Conservation (phyloP, 2,329 filamentous ascomycete genomes). For the Ophiobolus disseminans region DNA sequence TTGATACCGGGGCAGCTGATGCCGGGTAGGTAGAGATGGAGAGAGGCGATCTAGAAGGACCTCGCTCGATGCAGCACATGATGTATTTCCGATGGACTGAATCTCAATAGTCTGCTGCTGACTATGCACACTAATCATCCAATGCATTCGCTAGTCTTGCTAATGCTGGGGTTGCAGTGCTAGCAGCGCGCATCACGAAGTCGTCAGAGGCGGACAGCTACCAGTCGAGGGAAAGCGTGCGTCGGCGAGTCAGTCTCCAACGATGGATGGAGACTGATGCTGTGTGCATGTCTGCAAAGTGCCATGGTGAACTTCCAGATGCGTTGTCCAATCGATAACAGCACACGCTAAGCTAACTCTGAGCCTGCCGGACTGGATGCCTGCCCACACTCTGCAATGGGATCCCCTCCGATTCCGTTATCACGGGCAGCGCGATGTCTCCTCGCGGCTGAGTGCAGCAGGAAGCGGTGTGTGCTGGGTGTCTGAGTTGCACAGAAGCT, state of each 20-base stretch:
- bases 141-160: not conserved
- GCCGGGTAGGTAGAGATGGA: not conserved
- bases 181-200: not conserved
- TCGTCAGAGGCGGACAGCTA: slow-evolving; percentile 16
- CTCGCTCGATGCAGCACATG: slow-evolving; percentile 4
- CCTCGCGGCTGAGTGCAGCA: slow-evolving; percentile 28
- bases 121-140: slow-evolving; percentile 15
- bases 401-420: slow-evolving; percentile 21
- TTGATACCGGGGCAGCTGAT: too few relatives aligned
- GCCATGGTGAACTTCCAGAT: slow-evolving; percentile 19
- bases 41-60: not conserved
- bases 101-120: slow-evolving; percentile 30
- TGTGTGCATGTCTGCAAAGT: too few relatives aligned
- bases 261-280: too few relatives aligned
- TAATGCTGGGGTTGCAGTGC: not conserved
- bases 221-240: too few relatives aligned
- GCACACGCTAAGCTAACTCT: slow-evolving; percentile 25
- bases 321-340: slow-evolving; percentile 31
- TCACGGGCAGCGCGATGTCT: slow-evolving; percentile 23
- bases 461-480: slow-evolving; percentile 40
- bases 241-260: too few relatives aligned
- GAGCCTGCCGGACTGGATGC: slow-evolving; percentile 24
- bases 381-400: not conserved
- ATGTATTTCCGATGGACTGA: too few relatives aligned
- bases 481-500: slow-evolving; percentile 34